Evolutionary conservation across 805 yeast species (phyloP).

Genomic region (Brettanomyces naardenensis): DNA sequence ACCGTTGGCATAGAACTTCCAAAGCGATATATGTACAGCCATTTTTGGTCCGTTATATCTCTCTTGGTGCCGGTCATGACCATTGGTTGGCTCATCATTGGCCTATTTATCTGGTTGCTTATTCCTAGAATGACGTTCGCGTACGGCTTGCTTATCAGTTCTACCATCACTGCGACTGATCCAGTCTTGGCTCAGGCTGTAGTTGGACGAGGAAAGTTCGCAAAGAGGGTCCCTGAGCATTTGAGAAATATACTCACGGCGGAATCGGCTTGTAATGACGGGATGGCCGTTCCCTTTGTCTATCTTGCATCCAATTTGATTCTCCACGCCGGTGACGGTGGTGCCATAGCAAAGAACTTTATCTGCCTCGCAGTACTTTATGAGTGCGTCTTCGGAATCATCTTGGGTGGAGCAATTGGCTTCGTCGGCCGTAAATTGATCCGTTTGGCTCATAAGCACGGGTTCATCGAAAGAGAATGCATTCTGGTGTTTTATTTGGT

Average conservation of each 20-base stretch:
- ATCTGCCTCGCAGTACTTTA: slow-evolving; percentile 48
- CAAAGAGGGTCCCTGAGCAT: slow-evolving; percentile 51
- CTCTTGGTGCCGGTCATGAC: slow-evolving; percentile 64
- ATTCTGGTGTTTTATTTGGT: slow-evolving; percentile 43
- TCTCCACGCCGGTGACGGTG: slow-evolving; percentile 38
- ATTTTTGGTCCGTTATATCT: slow-evolving; percentile 45
- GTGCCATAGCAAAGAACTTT: slow-evolving; percentile 52
- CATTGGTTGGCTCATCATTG: slow-evolving; percentile 56
- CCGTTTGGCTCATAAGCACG: slow-evolving; percentile 38
- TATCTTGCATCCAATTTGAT: slow-evolving; percentile 48
- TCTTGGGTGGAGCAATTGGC: slow-evolving; percentile 48
- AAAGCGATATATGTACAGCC: slow-evolving; percentile 47
- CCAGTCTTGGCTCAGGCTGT: slow-evolving; percentile 67
- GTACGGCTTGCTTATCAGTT: slow-evolving; percentile 51
- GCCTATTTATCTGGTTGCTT: slow-evolving; percentile 51
- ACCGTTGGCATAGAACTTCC: slow-evolving; percentile 68
- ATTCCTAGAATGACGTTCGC: slow-evolving; percentile 48
- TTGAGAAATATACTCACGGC: slow-evolving; percentile 54
- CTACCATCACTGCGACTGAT: slow-evolving; percentile 70
- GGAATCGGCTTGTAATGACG: slow-evolving; percentile 70
- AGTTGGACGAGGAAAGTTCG: slow-evolving; percentile 63
- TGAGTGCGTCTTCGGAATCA: slow-evolving; percentile 48
- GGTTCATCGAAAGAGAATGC: slow-evolving; percentile 51
- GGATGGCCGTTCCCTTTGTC: slow-evolving; percentile 62
- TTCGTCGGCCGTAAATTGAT: slow-evolving; percentile 38